Percentiles rank a stretch among this genome's conserved stretches.
phyloP scores from a whole-genome alignment of 108 stramenopile species.

The Seminavis robusta region DNA sequence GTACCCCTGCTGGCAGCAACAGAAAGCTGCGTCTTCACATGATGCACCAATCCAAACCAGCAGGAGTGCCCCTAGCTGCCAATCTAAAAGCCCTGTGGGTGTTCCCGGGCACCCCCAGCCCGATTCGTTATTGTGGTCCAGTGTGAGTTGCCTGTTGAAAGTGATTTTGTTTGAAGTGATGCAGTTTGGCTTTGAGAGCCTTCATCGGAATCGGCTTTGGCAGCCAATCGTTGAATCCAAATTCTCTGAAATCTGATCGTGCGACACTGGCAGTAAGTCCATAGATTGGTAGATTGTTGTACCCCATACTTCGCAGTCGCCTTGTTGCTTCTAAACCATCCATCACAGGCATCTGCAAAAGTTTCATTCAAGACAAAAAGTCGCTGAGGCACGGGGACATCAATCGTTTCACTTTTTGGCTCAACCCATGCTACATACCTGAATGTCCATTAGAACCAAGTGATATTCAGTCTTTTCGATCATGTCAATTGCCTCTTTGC shows the following conservation, averaged over 20 bases:
- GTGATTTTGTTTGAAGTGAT: neutral
- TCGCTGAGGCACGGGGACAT: no score
- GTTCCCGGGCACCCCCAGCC: no score
- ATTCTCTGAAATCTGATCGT: slow-evolving; percentile 22
- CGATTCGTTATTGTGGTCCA: no score
- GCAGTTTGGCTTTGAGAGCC: slow-evolving; percentile 28
- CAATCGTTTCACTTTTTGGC: no score
- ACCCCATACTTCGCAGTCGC: slow-evolving; percentile 31
- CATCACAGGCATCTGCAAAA: slow-evolving; percentile 42
- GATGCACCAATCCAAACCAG: no score
- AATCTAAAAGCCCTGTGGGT: no score
- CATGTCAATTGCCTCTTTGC: slow-evolving; percentile 27
- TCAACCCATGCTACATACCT: no score
- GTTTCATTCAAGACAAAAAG: slow-evolving; percentile 32
- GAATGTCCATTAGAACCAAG: slow-evolving; percentile 45
- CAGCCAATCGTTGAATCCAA: slow-evolving; percentile 33
- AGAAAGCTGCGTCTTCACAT: no score
- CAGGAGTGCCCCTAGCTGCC: no score
- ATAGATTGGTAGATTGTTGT: slow-evolving; percentile 30
- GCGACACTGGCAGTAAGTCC: slow-evolving; percentile 48
- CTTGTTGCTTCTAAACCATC: slow-evolving; percentile 49
- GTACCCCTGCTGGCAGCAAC: no score
- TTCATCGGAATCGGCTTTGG: slow-evolving; percentile 33
- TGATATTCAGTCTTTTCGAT: slow-evolving; percentile 17
- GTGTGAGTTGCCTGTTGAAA: no score